Evolutionary conservation across 768 basidiomycete species (phyloP).

Genomic region (Termitomyces sp.): DNA sequence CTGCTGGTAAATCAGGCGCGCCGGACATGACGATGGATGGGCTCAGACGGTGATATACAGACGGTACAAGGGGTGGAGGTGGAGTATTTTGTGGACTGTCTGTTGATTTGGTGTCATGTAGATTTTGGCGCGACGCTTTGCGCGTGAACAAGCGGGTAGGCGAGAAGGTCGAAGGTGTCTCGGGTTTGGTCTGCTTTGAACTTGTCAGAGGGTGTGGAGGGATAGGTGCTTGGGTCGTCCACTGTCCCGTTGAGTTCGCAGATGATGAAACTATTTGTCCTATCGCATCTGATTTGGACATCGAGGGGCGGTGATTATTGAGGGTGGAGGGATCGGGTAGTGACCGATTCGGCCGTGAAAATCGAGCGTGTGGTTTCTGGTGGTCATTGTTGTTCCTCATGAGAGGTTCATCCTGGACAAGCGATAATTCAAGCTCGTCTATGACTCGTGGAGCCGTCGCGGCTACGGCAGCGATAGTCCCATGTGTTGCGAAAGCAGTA

Average conservation of each 20-base stretch:
- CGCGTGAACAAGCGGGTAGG: conserved; percentile 8
- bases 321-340: background rate
- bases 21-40: conserved; percentile 4
- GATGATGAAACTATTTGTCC: background rate
- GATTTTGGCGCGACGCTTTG: conserved; percentile 6
- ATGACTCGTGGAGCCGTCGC: background rate
- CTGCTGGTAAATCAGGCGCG: background rate
- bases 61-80: background rate
- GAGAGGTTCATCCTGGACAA: background rate
- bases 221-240: background rate
- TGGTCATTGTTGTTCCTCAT: background rate
- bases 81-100: background rate
- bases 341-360: background rate
- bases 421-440: background rate
- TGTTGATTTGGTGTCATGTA: conserved; percentile 1
- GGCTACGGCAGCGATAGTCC: background rate
- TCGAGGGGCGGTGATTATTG: background rate
- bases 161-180: background rate
- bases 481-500: background rate
- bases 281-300: background rate
- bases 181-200: background rate
- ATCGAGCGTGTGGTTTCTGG: background rate
- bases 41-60: background rate
- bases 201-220: background rate
- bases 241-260: background rate